These are phyloP conservation scores for Coprinopsis sp. DNA, from an alignment of 768 basidiomycete genomes.

Conservation along the genomic window DNA sequence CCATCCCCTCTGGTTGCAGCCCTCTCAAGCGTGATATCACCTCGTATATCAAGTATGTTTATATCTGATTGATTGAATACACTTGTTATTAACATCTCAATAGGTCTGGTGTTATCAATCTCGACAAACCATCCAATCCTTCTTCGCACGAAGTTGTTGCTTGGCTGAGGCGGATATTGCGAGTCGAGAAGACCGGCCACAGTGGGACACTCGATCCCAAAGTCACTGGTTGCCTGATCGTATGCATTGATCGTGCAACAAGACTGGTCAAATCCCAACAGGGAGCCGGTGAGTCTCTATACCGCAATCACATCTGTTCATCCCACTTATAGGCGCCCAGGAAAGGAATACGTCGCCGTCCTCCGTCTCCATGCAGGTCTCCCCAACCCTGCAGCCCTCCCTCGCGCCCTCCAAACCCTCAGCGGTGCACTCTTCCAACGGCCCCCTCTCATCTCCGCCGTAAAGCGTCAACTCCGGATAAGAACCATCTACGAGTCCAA, in stretches of 20 bases:
- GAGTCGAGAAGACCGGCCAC: slow-evolving; percentile 98
- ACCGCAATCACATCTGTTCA: slow-evolving; percentile 1
- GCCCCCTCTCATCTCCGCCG: slow-evolving; percentile 97
- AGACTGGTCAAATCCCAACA: slow-evolving; percentile 98
- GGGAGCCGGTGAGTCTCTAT: slow-evolving; percentile 70
- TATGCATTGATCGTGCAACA: slow-evolving; percentile 98
- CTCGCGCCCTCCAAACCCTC: slow-evolving; percentile 91
- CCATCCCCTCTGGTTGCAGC: slow-evolving; percentile 89
- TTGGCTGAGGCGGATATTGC: slow-evolving; percentile 94
- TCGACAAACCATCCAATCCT: slow-evolving; percentile 97
- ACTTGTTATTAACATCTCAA: slow-evolving; percentile 9
- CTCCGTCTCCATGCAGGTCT: slow-evolving; percentile 86
- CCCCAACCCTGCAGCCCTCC: slow-evolving; percentile 77
- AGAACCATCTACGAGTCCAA: slow-evolving; percentile 97
- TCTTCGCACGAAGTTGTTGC: slow-evolving; percentile 99
- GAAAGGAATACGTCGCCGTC: slow-evolving; percentile 98
- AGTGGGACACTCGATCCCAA: slow-evolving; percentile 99
- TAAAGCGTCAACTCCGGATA: slow-evolving; percentile 95
- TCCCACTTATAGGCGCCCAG: slow-evolving; percentile 31
- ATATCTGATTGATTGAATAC: neutral
- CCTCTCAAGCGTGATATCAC: slow-evolving; percentile 93
- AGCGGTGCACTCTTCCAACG: slow-evolving; percentile 99
- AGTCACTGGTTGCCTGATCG: slow-evolving; percentile 97
- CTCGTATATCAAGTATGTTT: slow-evolving; percentile 81
- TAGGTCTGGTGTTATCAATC: slow-evolving; percentile 97